Evolutionary conservation across 129 eudicot genomes (phyloP).

Genomic region (Flaveria ramosissima): DNA sequence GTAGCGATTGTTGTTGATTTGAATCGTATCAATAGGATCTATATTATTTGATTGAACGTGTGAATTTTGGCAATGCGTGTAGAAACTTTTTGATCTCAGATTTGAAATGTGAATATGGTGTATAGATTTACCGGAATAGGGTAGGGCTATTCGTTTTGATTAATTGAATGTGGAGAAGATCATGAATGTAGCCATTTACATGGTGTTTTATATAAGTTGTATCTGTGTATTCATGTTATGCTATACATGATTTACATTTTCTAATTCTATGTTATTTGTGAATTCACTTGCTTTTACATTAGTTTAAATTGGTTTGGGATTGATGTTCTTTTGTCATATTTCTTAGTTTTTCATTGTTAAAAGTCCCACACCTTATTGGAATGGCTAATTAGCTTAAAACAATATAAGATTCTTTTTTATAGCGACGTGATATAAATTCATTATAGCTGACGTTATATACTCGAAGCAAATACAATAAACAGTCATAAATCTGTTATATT

Average conservation of each 20-base stretch:
- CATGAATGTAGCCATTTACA: neutral
- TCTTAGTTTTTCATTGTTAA: too few species aligned
- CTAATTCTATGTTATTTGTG: neutral
- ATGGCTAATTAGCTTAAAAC: too few species aligned
- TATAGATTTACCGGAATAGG: neutral
- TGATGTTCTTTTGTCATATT: neutral
- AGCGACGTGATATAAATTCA: too few species aligned
- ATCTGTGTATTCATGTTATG: too few species aligned
- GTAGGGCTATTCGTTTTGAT: neutral
- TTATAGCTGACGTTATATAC: too few species aligned
- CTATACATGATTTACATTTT: too few species aligned
- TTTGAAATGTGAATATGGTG: neutral
- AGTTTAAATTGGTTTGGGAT: neutral
- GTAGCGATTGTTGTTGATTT: slow-evolving; percentile 18
- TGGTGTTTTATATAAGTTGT: too few species aligned
- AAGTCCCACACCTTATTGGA: too few species aligned
- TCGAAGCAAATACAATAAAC: too few species aligned
- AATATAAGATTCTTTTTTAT: too few species aligned
- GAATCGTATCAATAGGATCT: slow-evolving; percentile 15
- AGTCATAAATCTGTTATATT: neutral
- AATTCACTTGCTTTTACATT: neutral
- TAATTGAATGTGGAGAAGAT: neutral
- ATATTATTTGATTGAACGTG: neutral
- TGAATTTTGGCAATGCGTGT: too few species aligned
- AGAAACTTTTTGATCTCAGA: neutral